A percentile compares a stretch with the other conserved stretches of the same genome.
These are phyloP conservation scores for Collybia sp. DNA, from an alignment of 768 basidiomycete genomes.

Conservation along the genomic window DNA sequence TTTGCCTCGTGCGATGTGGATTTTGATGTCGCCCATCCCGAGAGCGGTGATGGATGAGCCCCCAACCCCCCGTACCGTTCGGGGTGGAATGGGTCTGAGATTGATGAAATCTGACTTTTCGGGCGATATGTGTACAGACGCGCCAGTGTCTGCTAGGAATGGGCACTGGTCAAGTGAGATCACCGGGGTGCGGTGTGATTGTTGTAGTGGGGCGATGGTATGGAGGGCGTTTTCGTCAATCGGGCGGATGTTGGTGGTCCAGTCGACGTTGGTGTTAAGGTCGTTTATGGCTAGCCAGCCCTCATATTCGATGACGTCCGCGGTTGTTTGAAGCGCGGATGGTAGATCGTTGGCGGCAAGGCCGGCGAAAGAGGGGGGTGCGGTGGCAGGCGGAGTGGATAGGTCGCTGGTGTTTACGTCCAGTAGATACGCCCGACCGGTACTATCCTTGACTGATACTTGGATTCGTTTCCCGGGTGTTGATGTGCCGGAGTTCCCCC, in stretches of 20 bases:
- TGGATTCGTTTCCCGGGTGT: no score
- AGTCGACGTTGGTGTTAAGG: not conserved
- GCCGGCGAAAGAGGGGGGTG: no score
- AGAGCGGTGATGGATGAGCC: constrained; percentile 12
- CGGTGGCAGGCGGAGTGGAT: no score
- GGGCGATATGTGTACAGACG: constrained; percentile 12
- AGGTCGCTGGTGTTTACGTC: no score
- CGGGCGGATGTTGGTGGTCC: not conserved
- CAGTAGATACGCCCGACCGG: no score
- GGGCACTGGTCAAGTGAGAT: constrained; percentile 18
- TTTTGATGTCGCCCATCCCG: constrained; percentile 8
- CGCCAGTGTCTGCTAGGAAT: constrained; percentile 8
- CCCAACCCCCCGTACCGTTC: constrained; percentile 8
- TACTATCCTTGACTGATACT: no score
- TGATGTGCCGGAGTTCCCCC: no score
- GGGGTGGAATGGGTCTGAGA: constrained; percentile 7
- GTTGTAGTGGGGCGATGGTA: not conserved
- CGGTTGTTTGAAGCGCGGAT: not conserved
- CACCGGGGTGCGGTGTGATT: constrained; percentile 15
- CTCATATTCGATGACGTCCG: not conserved
- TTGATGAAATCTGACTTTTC: constrained; percentile 8
- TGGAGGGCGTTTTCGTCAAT: not conserved
- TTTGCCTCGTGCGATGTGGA: not conserved
- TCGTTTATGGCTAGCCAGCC: not conserved
- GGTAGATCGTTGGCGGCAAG: no score